Evolutionary conservation across 163 green algal genomes (phyloP).

Genomic region (Scenedesmus sp.): DNA sequence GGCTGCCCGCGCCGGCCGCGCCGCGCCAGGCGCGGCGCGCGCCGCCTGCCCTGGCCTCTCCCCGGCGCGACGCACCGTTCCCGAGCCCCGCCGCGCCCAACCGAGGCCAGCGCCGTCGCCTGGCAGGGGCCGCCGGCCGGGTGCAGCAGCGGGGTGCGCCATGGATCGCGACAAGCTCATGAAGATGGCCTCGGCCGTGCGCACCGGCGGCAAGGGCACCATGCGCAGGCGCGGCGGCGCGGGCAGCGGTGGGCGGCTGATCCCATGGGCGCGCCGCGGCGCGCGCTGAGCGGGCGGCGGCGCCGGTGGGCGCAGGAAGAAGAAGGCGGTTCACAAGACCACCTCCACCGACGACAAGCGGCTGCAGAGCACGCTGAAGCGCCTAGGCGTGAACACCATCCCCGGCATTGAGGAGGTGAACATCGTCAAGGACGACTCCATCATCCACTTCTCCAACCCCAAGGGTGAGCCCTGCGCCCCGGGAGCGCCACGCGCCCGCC

Average conservation of each 20-base stretch:
- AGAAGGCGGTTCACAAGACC: slow-evolving; percentile 98
- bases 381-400: slow-evolving; percentile 98
- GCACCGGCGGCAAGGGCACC: slow-evolving; percentile 97
- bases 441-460: slow-evolving; percentile 96
- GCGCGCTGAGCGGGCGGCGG: not conserved
- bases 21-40: too few species aligned
- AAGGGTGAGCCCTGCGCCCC: slow-evolving; percentile 74
- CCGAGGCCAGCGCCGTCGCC: too few species aligned
- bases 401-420: slow-evolving; percentile 99
- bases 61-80: too few species aligned
- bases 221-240: too few species aligned
- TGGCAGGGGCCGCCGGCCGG: too few species aligned
- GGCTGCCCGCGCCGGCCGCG: too few species aligned
- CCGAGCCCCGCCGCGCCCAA: too few species aligned
- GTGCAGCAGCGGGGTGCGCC: too few species aligned
- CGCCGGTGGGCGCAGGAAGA: slow-evolving; percentile 99
- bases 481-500: too few species aligned
- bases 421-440: slow-evolving; percentile 93
- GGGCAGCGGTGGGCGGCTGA: not conserved
- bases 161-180: slow-evolving; percentile 97
- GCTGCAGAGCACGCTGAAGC: slow-evolving; percentile 97
- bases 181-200: slow-evolving; percentile 88
- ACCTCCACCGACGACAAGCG: slow-evolving; percentile 97
- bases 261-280: not conserved
- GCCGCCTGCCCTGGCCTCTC: too few species aligned